Evolutionary conservation across 805 yeast genomes (phyloP).

Genomic region (Candida pseudofarinosa): DNA sequence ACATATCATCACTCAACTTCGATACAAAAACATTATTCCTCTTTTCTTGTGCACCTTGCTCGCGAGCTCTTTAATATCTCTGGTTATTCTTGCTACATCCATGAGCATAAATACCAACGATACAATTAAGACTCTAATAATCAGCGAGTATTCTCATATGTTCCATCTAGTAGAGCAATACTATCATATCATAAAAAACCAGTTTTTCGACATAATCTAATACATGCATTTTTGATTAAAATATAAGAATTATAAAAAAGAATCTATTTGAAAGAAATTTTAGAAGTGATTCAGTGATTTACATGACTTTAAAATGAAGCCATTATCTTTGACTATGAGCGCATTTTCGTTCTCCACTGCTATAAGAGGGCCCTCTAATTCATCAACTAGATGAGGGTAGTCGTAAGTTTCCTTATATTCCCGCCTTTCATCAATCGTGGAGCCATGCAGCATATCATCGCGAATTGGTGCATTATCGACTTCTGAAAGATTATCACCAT

Average conservation of each 20-base stretch:
- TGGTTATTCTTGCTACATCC: slow-evolving; percentile 10
- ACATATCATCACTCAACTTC: slow-evolving; percentile 15
- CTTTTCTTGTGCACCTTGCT: slow-evolving; percentile 14
- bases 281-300: not conserved
- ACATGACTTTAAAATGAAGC: slow-evolving; percentile 17
- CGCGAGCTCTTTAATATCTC: slow-evolving; percentile 13
- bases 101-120: slow-evolving; percentile 12
- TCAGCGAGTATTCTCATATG: slow-evolving; percentile 9
- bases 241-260: not conserved
- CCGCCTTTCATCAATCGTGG: slow-evolving; percentile 74
- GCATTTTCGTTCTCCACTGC: slow-evolving; percentile 53
- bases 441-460: slow-evolving; percentile 15
- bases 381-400: slow-evolving; percentile 67
- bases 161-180: not conserved
- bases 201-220: not conserved
- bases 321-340: slow-evolving; percentile 25
- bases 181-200: not conserved
- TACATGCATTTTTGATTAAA: not conserved
- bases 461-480: slow-evolving; percentile 18
- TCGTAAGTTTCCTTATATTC: slow-evolving; percentile 69
- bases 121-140: slow-evolving; percentile 5
- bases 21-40: slow-evolving; percentile 7
- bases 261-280: not conserved
- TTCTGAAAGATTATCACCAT: slow-evolving; percentile 28
- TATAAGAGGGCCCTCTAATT: slow-evolving; percentile 83